Evolutionary conservation across 1,284 basidiomycete species (phyloP).

Genomic region (Cronartium quercuum): DNA sequence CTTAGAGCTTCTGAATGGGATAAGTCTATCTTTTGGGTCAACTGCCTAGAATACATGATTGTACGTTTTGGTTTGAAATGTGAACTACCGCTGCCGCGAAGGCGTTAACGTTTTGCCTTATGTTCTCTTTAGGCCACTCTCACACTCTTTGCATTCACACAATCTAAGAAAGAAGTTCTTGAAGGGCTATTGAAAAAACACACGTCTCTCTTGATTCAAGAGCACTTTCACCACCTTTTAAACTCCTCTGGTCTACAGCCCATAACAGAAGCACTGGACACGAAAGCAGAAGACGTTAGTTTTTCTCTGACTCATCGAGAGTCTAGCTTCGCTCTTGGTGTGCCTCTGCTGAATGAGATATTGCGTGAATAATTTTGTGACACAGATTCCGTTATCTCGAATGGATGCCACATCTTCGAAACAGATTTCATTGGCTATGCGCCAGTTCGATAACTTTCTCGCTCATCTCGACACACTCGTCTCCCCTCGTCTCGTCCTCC

Average conservation of each 20-base stretch:
- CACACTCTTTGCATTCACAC: background rate
- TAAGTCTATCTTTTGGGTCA: constrained; percentile 27
- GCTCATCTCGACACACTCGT: constrained; percentile 51
- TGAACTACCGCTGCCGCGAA: too few species aligned
- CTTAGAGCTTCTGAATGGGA: constrained; percentile 21
- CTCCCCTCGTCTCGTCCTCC: constrained; percentile 63
- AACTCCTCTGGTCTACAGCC: constrained; percentile 67
- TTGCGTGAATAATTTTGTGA: background rate
- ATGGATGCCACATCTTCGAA: constrained; percentile 49
- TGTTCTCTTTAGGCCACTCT: background rate
- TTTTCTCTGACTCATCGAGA: background rate
- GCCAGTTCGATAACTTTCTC: constrained; percentile 52
- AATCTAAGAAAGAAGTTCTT: constrained; percentile 1
- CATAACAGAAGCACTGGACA: constrained; percentile 58
- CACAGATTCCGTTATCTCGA: constrained; percentile 57
- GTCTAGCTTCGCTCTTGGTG: too few species aligned
- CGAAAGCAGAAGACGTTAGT: constrained; percentile 58
- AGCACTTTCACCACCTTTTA: constrained; percentile 66
- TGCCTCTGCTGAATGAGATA: background rate
- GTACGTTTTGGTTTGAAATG: too few species aligned
- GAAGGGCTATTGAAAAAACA: constrained; percentile 8
- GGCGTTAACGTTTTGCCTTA: background rate
- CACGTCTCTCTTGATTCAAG: background rate
- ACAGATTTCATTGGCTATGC: constrained; percentile 47
- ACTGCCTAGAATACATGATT: constrained; percentile 30